Percentiles rank a stretch among this genome's conserved stretches.
phyloP scores from a whole-genome alignment of 2,329 filamentous ascomycete species.

The Blastomyces gilchristii region DNA sequence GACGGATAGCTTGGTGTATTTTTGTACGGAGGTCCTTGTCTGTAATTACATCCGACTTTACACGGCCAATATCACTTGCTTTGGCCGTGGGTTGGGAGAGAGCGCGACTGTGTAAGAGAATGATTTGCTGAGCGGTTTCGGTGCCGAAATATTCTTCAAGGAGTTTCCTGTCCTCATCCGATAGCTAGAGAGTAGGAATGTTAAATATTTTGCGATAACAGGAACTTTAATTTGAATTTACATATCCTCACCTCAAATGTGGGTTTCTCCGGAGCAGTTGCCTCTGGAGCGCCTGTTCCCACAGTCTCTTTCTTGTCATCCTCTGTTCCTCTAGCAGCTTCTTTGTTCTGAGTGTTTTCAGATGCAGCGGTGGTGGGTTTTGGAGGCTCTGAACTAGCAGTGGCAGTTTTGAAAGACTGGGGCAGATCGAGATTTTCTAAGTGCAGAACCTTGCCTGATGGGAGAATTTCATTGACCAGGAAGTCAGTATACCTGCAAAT shows the following conservation, averaged over 20 bases:
- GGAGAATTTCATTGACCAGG: conserved; percentile 76
- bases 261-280: neutral
- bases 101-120: conserved; percentile 47
- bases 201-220: neutral
- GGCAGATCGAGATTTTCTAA: conserved; percentile 43
- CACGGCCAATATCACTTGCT: conserved; percentile 44
- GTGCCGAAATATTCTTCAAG: conserved; percentile 43
- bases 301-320: neutral
- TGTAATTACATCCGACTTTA: conserved; percentile 45
- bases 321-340: neutral
- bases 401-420: conserved; percentile 11
- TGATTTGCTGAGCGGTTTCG: conserved; percentile 40
- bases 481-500: conserved; percentile 73
- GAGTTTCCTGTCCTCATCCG: conserved; percentile 36
- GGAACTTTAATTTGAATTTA: neutral
- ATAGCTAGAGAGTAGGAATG: conserved; percentile 11
- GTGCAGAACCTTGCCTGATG: conserved; percentile 65
- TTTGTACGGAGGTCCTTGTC: conserved; percentile 53
- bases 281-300: neutral
- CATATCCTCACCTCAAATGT: neutral
- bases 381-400: neutral
- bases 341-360: neutral
- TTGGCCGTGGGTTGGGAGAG: conserved; percentile 46
- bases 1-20: conserved; percentile 58
- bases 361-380: neutral